Evolutionary conservation across 805 yeast genomes (phyloP).

Genomic region (Dipodascus geniculatus): DNA sequence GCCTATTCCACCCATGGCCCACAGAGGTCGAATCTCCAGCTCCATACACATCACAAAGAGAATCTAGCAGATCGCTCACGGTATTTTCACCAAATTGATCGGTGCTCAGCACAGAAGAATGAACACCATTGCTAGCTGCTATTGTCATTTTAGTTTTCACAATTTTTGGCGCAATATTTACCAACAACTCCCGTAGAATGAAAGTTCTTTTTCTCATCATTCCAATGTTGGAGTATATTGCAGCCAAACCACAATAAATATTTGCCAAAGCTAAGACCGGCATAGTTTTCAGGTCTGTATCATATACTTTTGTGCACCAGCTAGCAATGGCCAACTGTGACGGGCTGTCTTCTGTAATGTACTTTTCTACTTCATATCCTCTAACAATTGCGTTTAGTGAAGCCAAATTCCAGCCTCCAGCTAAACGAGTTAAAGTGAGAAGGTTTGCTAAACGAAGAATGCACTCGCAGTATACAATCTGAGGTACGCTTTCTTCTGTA

Average conservation of each 20-base stretch:
- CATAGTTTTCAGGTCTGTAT: constrained; percentile 34
- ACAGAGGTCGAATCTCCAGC: constrained; percentile 29
- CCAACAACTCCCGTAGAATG: constrained; percentile 50
- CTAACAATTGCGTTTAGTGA: constrained; percentile 37
- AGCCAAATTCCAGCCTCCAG: constrained; percentile 35
- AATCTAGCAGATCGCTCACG: constrained; percentile 23
- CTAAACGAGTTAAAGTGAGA: constrained; percentile 39
- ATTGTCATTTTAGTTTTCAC: not conserved
- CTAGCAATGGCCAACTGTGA: constrained; percentile 34
- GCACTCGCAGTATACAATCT: constrained; percentile 62
- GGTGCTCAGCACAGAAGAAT: not conserved
- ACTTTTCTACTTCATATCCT: constrained; percentile 22
- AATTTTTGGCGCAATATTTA: constrained; percentile 24
- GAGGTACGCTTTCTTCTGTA: constrained; percentile 72
- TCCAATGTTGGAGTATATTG: constrained; percentile 49
- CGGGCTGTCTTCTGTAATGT: constrained; percentile 13
- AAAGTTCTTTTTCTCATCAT: constrained; percentile 59
- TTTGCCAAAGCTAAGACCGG: constrained; percentile 42
- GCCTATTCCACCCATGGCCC: constrained; percentile 38
- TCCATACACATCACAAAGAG: constrained; percentile 48
- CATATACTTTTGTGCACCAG: constrained; percentile 36
- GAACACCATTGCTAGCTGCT: not conserved
- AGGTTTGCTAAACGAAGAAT: constrained; percentile 52
- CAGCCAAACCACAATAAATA: constrained; percentile 54
- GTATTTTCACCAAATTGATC: not conserved